A percentile compares a stretch with the other conserved stretches of the same genome.
phyloP scores from a whole-genome alignment of 805 yeast species.

The Metschnikowia kofuensis region DNA sequence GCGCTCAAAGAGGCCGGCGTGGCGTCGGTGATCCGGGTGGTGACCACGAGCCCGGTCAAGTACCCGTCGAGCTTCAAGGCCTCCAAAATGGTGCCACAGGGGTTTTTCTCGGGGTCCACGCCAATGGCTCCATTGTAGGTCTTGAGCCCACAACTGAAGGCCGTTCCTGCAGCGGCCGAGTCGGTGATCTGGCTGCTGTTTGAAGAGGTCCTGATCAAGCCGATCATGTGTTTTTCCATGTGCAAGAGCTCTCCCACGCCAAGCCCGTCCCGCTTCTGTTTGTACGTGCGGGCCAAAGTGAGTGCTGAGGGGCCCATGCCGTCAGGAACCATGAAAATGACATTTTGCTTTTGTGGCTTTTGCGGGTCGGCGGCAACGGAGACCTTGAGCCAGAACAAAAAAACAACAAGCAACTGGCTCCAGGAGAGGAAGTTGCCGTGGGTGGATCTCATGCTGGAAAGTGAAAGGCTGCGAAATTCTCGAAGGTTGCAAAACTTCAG shows the following conservation, averaged over 20 bases:
- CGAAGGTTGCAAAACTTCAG: too few relatives aligned
- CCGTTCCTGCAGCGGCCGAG: slow-evolving; percentile 99
- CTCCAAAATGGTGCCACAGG: slow-evolving; percentile 85
- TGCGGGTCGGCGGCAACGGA: background rate
- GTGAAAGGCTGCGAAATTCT: too few relatives aligned
- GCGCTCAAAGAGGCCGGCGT: slow-evolving; percentile 88
- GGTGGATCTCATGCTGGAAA: too few relatives aligned
- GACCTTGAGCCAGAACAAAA: background rate
- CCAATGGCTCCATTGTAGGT: slow-evolving; percentile 89
- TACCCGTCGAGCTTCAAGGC: slow-evolving; percentile 80
- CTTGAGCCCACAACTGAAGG: slow-evolving; percentile 79
- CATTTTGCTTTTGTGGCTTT: slow-evolving; percentile 52
- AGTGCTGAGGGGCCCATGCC: slow-evolving; percentile 94
- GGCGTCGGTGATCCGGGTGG: slow-evolving; percentile 92
- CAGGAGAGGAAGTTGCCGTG: too few relatives aligned
- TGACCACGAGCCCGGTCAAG: slow-evolving; percentile 83
- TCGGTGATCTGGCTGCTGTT: slow-evolving; percentile 76
- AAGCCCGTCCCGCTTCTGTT: slow-evolving; percentile 56
- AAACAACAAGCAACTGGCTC: too few relatives aligned
- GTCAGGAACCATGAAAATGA: slow-evolving; percentile 84
- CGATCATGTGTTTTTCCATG: slow-evolving; percentile 69
- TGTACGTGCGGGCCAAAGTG: slow-evolving; percentile 72
- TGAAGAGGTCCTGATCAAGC: slow-evolving; percentile 83
- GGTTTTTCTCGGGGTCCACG: slow-evolving; percentile 61
- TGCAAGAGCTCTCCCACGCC: slow-evolving; percentile 52